Base-by-base conservation (phyloP, 2,329 filamentous ascomycete genomes). In the Keithomyces neogunnii region DNA sequence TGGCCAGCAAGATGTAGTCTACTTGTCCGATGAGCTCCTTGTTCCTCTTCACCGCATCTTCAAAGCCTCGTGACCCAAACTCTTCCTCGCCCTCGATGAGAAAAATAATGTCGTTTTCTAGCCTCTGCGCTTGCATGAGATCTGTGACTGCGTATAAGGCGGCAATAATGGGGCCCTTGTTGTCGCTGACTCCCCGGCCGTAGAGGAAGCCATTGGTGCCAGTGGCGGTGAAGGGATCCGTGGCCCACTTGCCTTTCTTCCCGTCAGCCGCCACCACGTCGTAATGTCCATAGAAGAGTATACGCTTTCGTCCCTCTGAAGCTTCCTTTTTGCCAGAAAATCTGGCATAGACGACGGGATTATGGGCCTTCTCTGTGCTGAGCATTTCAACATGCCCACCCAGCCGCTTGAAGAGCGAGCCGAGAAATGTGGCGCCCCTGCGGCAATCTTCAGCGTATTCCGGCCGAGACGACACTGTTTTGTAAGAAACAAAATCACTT, bases 41-140 rank as follows among this genome's bases (percentile, higher is more conserved):
- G 68, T 93, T 83, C 56, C 82, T 79, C 58, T 78, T 81, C 13
- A 99, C 84, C 0, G 89, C 88, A 59, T 92, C 82, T 57, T 88
- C 85, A 63, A 99, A 97, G 0, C 93, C 92, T 31, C 90, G 80
- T 1, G 91, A 96, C 0, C 93, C 93, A 45, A 87, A 91, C 66
- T 99, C 93, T 69, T 99, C 93, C 65, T 99, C 93, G 10, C 93
- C 93, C 64, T 99, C 93, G 46, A 99, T 95, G 3, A 99, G 71
- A 62, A 99, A 99, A 31, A 95, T 79, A 51, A 99, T 85, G 59
- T 99, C 91, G 39, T 90, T 90, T 49, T 86, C 85, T 1, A 99
- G 76, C 19, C 81, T 78, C 60, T 95, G 89, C n/a, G 87, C 83
- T 56, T 92, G 85, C 56, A 88, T 82, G 3, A 99, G 73, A 60